Conservation (phyloP, 2,329 filamentous ascomycete genomes). For the Juglanconis sp. region DNA sequence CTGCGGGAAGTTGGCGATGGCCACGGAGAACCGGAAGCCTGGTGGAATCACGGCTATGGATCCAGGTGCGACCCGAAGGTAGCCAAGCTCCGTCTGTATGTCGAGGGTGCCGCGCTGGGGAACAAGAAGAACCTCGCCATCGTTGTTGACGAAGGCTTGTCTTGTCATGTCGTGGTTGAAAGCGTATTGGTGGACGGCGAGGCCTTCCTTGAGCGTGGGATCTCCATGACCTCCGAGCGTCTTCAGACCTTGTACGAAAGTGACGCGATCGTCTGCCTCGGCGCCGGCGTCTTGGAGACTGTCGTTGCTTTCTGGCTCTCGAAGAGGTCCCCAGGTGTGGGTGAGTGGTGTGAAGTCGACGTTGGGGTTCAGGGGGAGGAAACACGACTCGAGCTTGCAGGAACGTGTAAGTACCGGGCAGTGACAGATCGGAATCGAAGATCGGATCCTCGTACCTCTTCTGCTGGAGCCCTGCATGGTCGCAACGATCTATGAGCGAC, state of each 20-base stretch:
- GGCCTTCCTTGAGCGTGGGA: constrained; percentile 45
- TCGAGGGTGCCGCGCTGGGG: constrained; percentile 61
- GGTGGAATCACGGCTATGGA: constrained; percentile 63
- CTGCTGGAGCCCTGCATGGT: constrained; percentile 4
- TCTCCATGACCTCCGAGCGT: constrained; percentile 49
- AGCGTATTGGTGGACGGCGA: constrained; percentile 47
- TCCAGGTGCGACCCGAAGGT: constrained; percentile 54
- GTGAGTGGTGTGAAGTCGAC: constrained; percentile 21
- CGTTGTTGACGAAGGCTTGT: constrained; percentile 49
- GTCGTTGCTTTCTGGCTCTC: background rate
- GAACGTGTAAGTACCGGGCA: constrained; percentile 4
- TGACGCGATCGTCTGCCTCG: background rate
- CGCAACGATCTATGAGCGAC: constrained; percentile 22
- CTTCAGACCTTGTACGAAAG: constrained; percentile 44
- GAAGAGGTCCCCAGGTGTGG: constrained; percentile 21
- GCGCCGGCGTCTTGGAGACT: background rate
- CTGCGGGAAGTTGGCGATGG: constrained; percentile 51
- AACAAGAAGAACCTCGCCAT: constrained; percentile 64
- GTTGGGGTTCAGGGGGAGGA: constrained; percentile 21
- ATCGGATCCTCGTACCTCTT: constrained; percentile 4
- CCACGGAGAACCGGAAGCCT: constrained; percentile 59
- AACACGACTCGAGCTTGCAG: constrained; percentile 20
- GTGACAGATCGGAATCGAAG: too few relatives aligned
- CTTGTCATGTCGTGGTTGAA: constrained; percentile 44
- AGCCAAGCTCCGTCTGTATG: constrained; percentile 65